These are phyloP conservation scores for Leptographium galeiforme DNA, from an alignment of 2,329 filamentous ascomycete species.

Conservation along the genomic window DNA sequence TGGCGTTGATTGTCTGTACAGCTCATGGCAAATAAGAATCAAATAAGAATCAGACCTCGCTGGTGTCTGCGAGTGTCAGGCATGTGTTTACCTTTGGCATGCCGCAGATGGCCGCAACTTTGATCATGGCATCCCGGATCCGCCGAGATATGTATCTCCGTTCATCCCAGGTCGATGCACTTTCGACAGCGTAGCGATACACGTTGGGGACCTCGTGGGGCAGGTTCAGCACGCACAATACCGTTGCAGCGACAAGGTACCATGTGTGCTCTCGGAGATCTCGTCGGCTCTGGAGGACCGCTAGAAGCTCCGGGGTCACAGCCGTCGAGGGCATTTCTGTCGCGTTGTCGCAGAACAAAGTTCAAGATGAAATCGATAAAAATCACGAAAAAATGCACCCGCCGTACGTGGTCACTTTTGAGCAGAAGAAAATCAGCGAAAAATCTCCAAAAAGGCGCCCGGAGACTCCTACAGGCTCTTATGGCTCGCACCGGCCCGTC, in stretches of 20 bases:
- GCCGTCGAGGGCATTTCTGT: background rate
- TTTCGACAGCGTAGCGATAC: constrained; percentile 26
- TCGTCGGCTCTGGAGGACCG: constrained; percentile 25
- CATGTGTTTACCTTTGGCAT: constrained; percentile 30
- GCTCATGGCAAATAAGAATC: background rate
- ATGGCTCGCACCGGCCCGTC: too few species aligned
- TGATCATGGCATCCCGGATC: constrained; percentile 35
- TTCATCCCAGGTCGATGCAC: constrained; percentile 21
- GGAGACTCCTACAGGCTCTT: too few species aligned
- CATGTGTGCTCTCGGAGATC: constrained; percentile 30
- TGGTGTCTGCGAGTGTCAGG: too few species aligned
- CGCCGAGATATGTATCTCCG: constrained; percentile 29
- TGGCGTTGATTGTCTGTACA: constrained; percentile 30
- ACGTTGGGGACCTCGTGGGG: constrained; percentile 33
- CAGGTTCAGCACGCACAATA: constrained; percentile 32
- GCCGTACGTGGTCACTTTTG: too few species aligned
- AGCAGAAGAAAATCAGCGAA: too few species aligned
- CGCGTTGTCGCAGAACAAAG: background rate
- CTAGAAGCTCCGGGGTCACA: constrained; percentile 27
- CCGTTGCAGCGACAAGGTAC: constrained; percentile 33
- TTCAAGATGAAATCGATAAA: background rate
- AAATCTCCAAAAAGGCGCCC: too few species aligned
- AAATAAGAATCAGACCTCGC: background rate
- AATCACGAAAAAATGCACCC: background rate
- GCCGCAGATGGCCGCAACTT: constrained; percentile 32